Base-by-base conservation (phyloP, 805 yeast genomes). In the Teunomyces cretensis region DNA sequence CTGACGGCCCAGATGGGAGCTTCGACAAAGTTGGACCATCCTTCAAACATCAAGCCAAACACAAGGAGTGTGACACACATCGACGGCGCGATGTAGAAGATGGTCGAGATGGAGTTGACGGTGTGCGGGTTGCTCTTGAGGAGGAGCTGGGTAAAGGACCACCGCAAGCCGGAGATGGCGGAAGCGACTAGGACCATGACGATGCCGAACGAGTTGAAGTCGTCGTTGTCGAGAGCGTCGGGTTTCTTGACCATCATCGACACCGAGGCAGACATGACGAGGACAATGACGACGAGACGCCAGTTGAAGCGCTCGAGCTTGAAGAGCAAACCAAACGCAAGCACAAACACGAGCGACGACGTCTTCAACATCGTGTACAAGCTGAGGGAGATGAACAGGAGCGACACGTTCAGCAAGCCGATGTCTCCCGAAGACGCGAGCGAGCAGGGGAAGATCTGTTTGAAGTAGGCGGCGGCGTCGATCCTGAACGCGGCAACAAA, bases 321-420 rank as follows among this genome's bases (percentile, higher is more conserved):
- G 65, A 92, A 88, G 24, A 91, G 48, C 32, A 94, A 83, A 9
- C 97, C 92, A 72, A 96, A 94, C 6, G 92, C 55, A 19, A 94
- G 69, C 28, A 94, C 99, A 73, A 94, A 94, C 26, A 91, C 84
- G 41, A 94, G 76, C 12, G 92, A 80, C 6, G 94, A 83, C 0
- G 97, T 86, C 61, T 94, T 94, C 47, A 94, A 81, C 89, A 92
- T 90, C 7, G 98, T 92, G 64, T 91, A 94, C 38, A 91, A 78
- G 13, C 91, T 81, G 51, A 94, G 72, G 1, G 96, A 80, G 39
- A 94, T 86, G 58, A 80, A 83, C 51, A 84, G 74, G 56, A 91
- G 80, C 22, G 96, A 85, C 28, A 85, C 81, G 64, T 94, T 94
- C 26, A 96, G 92, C 51, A 90, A 74, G 1, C 99, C 98, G 52